Percentiles rank a stretch among this genome's conserved stretches.
These are phyloP conservation scores for Obelidium mucronatum DNA, from an alignment of 192 early-diverging fungal genomes.

Conservation along the genomic window DNA sequence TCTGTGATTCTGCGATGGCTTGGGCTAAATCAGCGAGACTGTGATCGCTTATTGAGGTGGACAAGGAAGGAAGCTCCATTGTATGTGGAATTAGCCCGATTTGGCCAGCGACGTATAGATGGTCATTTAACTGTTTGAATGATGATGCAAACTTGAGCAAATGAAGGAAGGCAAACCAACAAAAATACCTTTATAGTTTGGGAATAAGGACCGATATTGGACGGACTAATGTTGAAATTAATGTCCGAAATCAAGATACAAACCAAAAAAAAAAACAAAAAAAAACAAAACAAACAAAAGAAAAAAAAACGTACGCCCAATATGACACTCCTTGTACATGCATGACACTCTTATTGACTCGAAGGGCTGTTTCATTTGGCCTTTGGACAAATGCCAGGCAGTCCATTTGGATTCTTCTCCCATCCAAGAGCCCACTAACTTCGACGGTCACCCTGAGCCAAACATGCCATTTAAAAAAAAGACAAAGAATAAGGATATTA, in stretches of 20 bases:
- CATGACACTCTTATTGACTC: constrained; percentile 42
- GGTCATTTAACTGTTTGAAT: constrained; percentile 53
- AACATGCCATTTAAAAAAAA: not conserved
- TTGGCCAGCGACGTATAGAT: constrained; percentile 78
- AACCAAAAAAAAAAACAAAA: not conserved
- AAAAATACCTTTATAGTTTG: constrained; percentile 68
- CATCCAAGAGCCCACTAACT: constrained; percentile 45
- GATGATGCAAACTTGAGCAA: not conserved
- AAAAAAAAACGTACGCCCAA: constrained; percentile 83
- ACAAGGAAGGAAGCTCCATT: constrained; percentile 60
- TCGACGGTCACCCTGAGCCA: constrained; percentile 68
- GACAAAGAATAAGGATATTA: not conserved
- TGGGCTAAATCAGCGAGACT: constrained; percentile 34
- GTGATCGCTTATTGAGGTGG: no score
- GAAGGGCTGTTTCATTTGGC: not conserved
- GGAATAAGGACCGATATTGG: constrained; percentile 88
- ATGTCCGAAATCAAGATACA: no score
- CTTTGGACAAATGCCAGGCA: constrained; percentile 54
- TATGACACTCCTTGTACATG: constrained; percentile 89
- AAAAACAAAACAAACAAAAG: no score
- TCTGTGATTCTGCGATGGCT: constrained; percentile 55
- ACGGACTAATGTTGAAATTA: constrained; percentile 60
- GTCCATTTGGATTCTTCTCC: constrained; percentile 70
- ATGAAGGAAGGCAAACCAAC: constrained; percentile 1
- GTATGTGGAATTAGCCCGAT: constrained; percentile 76